A percentile compares a stretch with the other conserved stretches of the same genome.
Evolutionary conservation across 192 early-diverging fungal species (phyloP).

Genomic region (Umbelopsis sp.): DNA sequence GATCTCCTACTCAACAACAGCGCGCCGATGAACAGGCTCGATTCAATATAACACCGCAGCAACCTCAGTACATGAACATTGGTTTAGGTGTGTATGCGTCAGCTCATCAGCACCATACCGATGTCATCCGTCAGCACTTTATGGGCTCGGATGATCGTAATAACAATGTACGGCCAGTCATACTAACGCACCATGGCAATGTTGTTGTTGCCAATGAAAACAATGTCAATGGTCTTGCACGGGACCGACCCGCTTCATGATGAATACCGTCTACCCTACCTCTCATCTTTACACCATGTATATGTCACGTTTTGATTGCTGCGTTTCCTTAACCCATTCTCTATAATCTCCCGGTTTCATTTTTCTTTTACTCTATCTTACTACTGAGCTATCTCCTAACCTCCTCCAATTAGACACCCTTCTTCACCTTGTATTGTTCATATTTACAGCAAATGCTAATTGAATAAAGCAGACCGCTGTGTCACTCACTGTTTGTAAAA

Average conservation of each 20-base stretch:
- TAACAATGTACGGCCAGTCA: slow-evolving; percentile 10
- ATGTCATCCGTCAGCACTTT: slow-evolving; percentile 37
- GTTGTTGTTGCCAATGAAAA: slow-evolving; percentile 17
- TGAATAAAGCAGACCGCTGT: not conserved
- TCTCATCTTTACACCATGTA: not conserved
- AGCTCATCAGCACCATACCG: slow-evolving; percentile 38
- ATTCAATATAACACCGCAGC: not conserved
- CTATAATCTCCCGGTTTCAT: not conserved
- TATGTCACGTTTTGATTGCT: not conserved
- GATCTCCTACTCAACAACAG: not conserved
- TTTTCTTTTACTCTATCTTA: not conserved
- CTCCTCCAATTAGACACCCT: not conserved
- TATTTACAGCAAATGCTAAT: not conserved
- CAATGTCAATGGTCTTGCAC: not conserved
- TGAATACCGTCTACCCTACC: not conserved
- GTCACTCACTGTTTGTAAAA: not conserved
- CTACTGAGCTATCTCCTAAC: not conserved
- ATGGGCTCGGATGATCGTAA: slow-evolving; percentile 6
- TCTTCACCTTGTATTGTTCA: not conserved
- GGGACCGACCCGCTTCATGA: not conserved
- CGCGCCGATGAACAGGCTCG: not conserved
- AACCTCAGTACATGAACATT: slow-evolving; percentile 31
- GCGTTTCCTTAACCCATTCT: not conserved
- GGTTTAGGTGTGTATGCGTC: slow-evolving; percentile 39
- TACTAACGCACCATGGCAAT: slow-evolving; percentile 25